A percentile compares a stretch with the other conserved stretches of the same genome.
phyloP scores from a whole-genome alignment of 2,329 filamentous ascomycete genomes.

The Ascochyta lentis region DNA sequence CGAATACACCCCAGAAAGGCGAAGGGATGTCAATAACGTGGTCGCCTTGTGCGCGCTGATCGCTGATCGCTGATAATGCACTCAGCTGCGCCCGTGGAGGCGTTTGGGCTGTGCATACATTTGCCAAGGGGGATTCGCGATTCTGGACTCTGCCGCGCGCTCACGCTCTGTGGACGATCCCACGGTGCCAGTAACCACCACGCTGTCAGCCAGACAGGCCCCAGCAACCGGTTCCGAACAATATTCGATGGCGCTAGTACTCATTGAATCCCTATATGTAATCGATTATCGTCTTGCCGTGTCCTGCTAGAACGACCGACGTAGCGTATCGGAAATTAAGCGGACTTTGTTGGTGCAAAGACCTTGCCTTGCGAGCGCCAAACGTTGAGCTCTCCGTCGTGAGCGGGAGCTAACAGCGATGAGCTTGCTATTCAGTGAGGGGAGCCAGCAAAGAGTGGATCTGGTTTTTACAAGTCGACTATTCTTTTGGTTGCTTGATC shows the following conservation, averaged over 20 bases:
- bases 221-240: not conserved
- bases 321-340: conserved; percentile 10
- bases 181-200: conserved; percentile 1
- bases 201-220: conserved; percentile 3
- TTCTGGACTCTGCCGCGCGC: conserved; percentile 16
- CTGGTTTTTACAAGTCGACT: not conserved
- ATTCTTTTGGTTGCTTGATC: not conserved
- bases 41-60: conserved; percentile 7
- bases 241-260: conserved; percentile 7
- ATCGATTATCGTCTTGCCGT: conserved; percentile 10
- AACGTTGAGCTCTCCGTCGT: not conserved
- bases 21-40: conserved; percentile 3
- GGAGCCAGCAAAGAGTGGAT: not conserved
- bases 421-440: not conserved
- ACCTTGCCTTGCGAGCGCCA: not conserved
- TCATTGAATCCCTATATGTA: not conserved
- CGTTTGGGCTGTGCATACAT: conserved; percentile 7
- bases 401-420: not conserved
- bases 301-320: not conserved
- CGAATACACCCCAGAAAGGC: not conserved
- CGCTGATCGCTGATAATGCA: not conserved
- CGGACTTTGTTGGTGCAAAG: not conserved
- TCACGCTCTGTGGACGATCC: conserved; percentile 10
- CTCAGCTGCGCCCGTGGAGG: conserved; percentile 5
- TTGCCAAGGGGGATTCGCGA: conserved; percentile 2